Base-by-base conservation (phyloP, 129 eudicot genomes). In the Kitagawia praeruptora region DNA sequence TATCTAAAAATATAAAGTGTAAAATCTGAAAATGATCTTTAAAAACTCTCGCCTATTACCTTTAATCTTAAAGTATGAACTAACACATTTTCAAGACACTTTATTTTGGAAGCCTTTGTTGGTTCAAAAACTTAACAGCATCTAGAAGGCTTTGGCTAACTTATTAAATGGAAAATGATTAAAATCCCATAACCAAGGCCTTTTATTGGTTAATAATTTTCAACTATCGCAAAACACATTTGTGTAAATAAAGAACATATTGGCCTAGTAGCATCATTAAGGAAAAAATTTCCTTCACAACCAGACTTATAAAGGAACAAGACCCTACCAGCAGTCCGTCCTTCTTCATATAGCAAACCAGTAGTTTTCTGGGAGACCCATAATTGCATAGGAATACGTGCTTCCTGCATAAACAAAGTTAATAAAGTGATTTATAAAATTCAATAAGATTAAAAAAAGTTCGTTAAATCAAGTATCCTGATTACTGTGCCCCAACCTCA, bases 361-460 rank as follows among this genome's bases (percentile, higher is more conserved):
- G 84, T 89, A 73, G 84, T 81, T 84, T 90, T 89, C 88, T 92
- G 95, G 61, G 91, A 82, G 79, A 90, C 98, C 99, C 99, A 96
- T 85, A 96, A 75, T 82, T 96, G 99, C 74, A 96, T 78, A 14
- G 98, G 93, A 82, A 86, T 75, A 75, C 98, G 92, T 74, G 93
- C 82, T 87, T 96, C 99, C 99, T 96, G 91, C 85, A 83, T 34
- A 82, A 46, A 46, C 4, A 46, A 7, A 51, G 23, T 75, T 75
- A 34, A 63, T 76, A 13, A 28, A 51, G 28, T 34, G n/a, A 23
- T 61, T 63, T 15, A 27, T 18, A 72, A 25, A 41, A 25, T 40
- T 56, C 12, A 37, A 77, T 41, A 10, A 34, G 51, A 40, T 12
- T 25, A 3, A 16, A 58, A 4, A 40, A 34, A 13, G 16, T 54